Percentiles rank a stretch among this genome's conserved stretches.
These are phyloP conservation scores for Aspergillus tamarii DNA, from an alignment of 2,329 filamentous ascomycete species.

Conservation along the genomic window DNA sequence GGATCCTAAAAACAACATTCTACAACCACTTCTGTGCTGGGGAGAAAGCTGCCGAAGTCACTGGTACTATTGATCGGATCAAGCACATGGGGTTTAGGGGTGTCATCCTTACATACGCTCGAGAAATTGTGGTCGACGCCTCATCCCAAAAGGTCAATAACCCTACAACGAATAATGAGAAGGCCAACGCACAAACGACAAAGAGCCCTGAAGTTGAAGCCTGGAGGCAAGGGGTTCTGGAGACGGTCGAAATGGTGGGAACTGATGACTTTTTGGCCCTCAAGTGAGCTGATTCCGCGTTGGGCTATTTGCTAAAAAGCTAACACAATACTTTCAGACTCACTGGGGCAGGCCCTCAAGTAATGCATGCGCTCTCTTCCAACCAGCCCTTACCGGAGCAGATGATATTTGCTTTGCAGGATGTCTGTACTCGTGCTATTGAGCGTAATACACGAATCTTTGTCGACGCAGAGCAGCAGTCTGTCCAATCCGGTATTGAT, in stretches of 20 bases:
- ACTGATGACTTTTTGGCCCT: constrained; percentile 66
- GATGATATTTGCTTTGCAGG: constrained; percentile 71
- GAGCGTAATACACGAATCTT: constrained; percentile 72
- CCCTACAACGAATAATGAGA: background rate
- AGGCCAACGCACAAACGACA: background rate
- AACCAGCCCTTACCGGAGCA: constrained; percentile 64
- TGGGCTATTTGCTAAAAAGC: background rate
- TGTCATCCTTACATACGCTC: constrained; percentile 81
- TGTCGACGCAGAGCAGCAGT: constrained; percentile 83
- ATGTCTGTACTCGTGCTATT: constrained; percentile 64
- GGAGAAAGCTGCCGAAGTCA: constrained; percentile 70
- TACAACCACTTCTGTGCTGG: constrained; percentile 92
- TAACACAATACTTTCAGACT: constrained; percentile 48
- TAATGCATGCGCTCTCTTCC: constrained; percentile 68
- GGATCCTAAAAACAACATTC: constrained; percentile 66
- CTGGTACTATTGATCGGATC: constrained; percentile 64
- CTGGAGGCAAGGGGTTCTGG: constrained; percentile 75
- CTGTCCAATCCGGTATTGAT: constrained; percentile 77
- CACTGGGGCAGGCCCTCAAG: constrained; percentile 75
- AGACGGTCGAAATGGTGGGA: constrained; percentile 61
- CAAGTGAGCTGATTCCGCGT: constrained; percentile 46
- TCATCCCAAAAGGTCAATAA: constrained; percentile 25
- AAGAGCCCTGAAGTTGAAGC: constrained; percentile 43
- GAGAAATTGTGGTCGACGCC: constrained; percentile 70
- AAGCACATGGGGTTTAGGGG: constrained; percentile 78